Evolutionary conservation across 495 filamentous ascomycete genomes (phyloP).

Genomic region (Aspergillus cavernicola): DNA sequence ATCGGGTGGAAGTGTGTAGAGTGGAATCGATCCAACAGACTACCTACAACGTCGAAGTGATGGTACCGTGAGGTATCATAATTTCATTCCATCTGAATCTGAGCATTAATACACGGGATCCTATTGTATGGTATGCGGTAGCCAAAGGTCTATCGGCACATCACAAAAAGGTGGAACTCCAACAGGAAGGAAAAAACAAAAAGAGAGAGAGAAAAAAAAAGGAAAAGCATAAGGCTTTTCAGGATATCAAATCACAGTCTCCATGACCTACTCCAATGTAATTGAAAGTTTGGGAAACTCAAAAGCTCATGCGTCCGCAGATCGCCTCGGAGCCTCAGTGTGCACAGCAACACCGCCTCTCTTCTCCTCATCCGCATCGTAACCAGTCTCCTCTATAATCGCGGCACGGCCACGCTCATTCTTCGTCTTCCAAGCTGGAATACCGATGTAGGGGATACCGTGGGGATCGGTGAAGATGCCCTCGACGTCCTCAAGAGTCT

Average conservation of each 20-base stretch:
- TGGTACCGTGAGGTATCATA: too few species aligned
- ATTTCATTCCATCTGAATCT: too few species aligned
- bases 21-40: too few species aligned
- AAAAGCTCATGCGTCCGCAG: not conserved
- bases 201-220: not conserved
- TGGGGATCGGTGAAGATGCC: conserved; percentile 62
- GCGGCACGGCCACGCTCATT: conserved; percentile 28
- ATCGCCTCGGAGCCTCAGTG: conserved; percentile 4
- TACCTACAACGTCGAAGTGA: too few species aligned
- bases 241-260: not conserved
- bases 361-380: conserved; percentile 20
- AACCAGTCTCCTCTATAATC: conserved; percentile 17
- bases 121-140: too few species aligned
- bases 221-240: not conserved
- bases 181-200: too few species aligned
- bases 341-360: conserved; percentile 14
- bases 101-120: too few species aligned
- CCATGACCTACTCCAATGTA: not conserved
- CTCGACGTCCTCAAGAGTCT: conserved; percentile 74
- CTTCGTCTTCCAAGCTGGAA: conserved; percentile 64
- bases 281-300: too few species aligned
- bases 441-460: conserved; percentile 58
- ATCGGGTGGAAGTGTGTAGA: too few species aligned
- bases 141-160: too few species aligned
- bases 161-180: too few species aligned